Conservation (phyloP, 371 early-diverging fungal genomes). For the Batkoa obscura region DNA sequence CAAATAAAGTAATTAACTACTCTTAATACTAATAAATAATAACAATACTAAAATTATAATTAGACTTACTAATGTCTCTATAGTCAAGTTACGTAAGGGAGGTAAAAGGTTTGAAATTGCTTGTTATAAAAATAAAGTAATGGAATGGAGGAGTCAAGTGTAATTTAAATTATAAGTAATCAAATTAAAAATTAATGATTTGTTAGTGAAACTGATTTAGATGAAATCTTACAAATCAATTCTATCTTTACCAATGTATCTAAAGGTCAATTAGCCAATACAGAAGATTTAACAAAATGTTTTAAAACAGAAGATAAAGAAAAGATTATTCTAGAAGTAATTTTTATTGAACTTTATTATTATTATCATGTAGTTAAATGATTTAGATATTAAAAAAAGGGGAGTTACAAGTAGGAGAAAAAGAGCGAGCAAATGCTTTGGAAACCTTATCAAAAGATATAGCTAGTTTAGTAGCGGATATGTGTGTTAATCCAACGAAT, state of each 20-base stretch:
- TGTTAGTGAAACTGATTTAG: slow-evolving; percentile 79
- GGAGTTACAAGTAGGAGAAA: slow-evolving; percentile 87
- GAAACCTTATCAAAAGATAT: slow-evolving; percentile 72
- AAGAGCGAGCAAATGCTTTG: slow-evolving; percentile 75
- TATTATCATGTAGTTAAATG: background rate
- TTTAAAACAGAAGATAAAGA: slow-evolving; percentile 75
- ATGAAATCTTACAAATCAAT: slow-evolving; percentile 89
- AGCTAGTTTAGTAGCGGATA: slow-evolving; percentile 79
- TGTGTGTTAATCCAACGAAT: slow-evolving; percentile 86
- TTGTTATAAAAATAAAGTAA: slow-evolving; percentile 95
- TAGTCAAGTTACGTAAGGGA: slow-evolving; percentile 88
- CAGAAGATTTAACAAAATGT: slow-evolving; percentile 65
- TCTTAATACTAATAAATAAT: background rate
- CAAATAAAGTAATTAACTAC: slow-evolving; percentile 5
- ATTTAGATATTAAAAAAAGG: slow-evolving; percentile 76
- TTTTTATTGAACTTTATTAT: background rate
- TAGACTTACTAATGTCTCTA: slow-evolving; percentile 83
- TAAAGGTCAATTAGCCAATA: slow-evolving; percentile 83
- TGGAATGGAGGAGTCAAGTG: slow-evolving; percentile 87
- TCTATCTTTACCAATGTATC: slow-evolving; percentile 86
- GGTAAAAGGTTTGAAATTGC: slow-evolving; percentile 96
- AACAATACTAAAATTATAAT: background rate
- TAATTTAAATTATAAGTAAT: slow-evolving; percentile 18
- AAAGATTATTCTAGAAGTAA: slow-evolving; percentile 65
- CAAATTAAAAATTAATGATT: background rate